Evolutionary conservation across 2,329 filamentous ascomycete species (phyloP).

Genomic region (Arthrobotrys entomopaga): DNA sequence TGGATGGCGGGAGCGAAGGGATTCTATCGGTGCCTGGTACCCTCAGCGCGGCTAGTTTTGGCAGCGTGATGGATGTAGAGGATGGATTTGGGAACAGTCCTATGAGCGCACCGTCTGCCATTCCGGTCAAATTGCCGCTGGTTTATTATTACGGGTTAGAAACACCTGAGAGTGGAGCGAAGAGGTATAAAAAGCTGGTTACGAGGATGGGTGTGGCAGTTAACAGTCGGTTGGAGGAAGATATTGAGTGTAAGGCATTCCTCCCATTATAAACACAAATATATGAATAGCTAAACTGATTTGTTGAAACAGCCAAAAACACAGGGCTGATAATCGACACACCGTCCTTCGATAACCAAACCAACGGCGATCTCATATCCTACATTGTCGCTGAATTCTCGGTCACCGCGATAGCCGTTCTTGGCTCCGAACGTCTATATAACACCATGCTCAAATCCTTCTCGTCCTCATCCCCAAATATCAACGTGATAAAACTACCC

Average conservation of each 20-base stretch:
- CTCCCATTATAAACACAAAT: not conserved
- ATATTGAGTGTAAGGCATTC: conserved; percentile 65
- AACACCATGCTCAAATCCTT: conserved; percentile 74
- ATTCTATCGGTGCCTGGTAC: conserved; percentile 82
- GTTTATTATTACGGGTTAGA: conserved; percentile 87
- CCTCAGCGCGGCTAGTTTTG: conserved; percentile 85
- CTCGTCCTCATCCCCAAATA: conserved; percentile 68
- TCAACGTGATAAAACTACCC: conserved; percentile 80
- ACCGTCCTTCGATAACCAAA: conserved; percentile 74
- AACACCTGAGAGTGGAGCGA: conserved; percentile 76
- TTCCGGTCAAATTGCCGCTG: conserved; percentile 90
- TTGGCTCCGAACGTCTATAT: conserved; percentile 81
- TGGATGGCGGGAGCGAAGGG: conserved; percentile 79
- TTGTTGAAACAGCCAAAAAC: conserved; percentile 62
- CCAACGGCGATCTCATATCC: conserved; percentile 77
- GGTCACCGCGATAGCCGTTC: conserved; percentile 75
- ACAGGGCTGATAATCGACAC: conserved; percentile 89
- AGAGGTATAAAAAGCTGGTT: conserved; percentile 77
- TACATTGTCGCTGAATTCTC: conserved; percentile 79
- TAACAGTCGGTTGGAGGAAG: conserved; percentile 79
- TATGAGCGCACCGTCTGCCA: conserved; percentile 85
- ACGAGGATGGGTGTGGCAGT: conserved; percentile 82
- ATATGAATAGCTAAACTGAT: not conserved
- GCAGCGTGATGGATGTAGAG: conserved; percentile 85
- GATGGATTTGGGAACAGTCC: conserved; percentile 90